phyloP scores from a whole-genome alignment of 108 stramenopile species.

The Asterionellopsis glacialis region DNA sequence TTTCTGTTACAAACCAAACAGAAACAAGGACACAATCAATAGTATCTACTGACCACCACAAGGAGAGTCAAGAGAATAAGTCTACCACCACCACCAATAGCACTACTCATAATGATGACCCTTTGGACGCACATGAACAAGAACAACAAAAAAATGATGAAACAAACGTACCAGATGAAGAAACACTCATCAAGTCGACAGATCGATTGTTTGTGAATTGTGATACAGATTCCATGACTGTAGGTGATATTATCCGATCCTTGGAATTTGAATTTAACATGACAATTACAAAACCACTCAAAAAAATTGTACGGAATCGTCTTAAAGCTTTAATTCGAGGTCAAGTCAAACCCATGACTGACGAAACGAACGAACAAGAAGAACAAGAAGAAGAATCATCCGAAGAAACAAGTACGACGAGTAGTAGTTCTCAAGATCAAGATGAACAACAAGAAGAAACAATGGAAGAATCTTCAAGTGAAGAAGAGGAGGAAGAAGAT shows the following conservation, averaged over 20 bases:
- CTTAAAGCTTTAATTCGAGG: constrained; percentile 15
- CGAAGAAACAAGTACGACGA: constrained; percentile 10
- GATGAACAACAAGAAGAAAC: too few relatives aligned
- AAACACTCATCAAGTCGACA: constrained; percentile 6
- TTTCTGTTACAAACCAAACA: too few relatives aligned
- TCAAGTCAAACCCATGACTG: constrained; percentile 6
- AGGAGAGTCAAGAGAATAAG: too few relatives aligned
- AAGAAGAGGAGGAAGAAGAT: constrained; percentile 12
- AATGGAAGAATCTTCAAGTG: background rate
- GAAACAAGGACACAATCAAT: background rate
- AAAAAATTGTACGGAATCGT: constrained; percentile 12
- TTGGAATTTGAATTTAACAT: constrained; percentile 16
- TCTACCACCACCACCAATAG: too few relatives aligned
- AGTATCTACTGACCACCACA: too few relatives aligned
- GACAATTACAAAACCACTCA: constrained; percentile 10
- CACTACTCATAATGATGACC: background rate
- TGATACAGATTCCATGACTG: constrained; percentile 22
- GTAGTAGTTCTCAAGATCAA: too few relatives aligned
- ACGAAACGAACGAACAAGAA: constrained; percentile 14
- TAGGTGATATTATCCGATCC: constrained; percentile 11
- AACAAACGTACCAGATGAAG: constrained; percentile 1
- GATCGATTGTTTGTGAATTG: constrained; percentile 18
- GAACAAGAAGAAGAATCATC: constrained; percentile 18
- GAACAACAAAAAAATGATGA: background rate
- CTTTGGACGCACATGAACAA: background rate